Base-by-base conservation (phyloP, 1,139 yeast species). In the Debaryomycetaceae sp. region DNA sequence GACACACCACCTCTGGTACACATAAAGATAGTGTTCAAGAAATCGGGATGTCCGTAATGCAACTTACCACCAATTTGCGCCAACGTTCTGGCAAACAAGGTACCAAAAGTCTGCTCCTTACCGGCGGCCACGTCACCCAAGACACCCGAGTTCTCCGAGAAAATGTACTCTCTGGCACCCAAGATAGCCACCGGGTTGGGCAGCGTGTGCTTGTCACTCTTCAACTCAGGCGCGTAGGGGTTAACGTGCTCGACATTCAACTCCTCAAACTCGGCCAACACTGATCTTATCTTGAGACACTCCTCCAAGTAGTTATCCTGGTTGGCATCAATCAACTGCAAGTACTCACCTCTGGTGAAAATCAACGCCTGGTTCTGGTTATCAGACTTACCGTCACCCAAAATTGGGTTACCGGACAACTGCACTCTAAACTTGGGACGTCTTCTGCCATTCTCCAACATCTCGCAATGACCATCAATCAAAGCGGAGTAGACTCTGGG, bases 51-150 rank as follows among this genome's bases (percentile, higher is more conserved):
- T 68, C 98, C 98, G 69, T 91, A 91, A 75, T 91, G 98, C 61
- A 91, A 78, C 59, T 91, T 91, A 71, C 96, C 97, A 66, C 98
- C 98, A 65, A 91, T 83, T 70, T 89, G 96, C 41, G 98, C 93
- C 63, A 91, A 72, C 30, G 97, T 91, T 75, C 98, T 84, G 25
- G 97, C 95, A 54, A 91, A 91, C 59, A 91, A 71, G 9, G 98
- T 91, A 80, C 98, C 98, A 58, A 91, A 91, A 47, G 98, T 91
- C 65, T 91, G 98, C 75, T 91, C 98, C 71, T 91, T 91, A 78
- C 97, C 98, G 45, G 98, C 98, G 50, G 98, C 98, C 61, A 91
- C 94, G 65, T 91, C 98, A 81, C 98, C 98, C 48, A 91, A 75
- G 52, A 91, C 85, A 83, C 98, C 98, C 45, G 95, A 83, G 70